Evolutionary conservation across 2,329 filamentous ascomycete genomes (phyloP).

Genomic region (Penicillium sp.): DNA sequence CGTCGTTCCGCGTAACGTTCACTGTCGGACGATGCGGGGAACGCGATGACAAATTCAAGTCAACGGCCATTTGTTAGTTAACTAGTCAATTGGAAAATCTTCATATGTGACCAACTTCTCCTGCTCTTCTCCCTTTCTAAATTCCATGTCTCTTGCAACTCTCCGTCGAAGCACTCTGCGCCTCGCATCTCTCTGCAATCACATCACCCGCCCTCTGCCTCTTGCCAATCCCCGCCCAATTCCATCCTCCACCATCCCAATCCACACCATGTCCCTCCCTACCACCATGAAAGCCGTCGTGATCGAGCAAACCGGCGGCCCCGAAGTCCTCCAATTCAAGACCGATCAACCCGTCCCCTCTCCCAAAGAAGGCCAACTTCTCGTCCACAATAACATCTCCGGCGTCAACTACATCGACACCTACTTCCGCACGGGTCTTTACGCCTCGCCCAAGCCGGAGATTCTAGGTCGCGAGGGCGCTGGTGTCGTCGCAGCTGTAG

Average conservation of each 20-base stretch:
- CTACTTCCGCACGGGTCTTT: slow-evolving; percentile 86
- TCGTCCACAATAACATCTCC: slow-evolving; percentile 78
- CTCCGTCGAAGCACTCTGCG: slow-evolving; percentile 21
- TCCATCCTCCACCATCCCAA: slow-evolving; percentile 25
- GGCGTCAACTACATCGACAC: slow-evolving; percentile 92
- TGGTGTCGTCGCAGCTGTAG: slow-evolving; percentile 68
- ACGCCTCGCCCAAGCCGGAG: slow-evolving; percentile 71
- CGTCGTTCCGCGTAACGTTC: not conserved
- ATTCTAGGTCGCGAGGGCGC: slow-evolving; percentile 79
- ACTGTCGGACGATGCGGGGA: slow-evolving; percentile 18
- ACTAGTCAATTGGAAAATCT: not conserved
- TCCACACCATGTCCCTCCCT: slow-evolving; percentile 56
- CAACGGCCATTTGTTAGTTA: no score
- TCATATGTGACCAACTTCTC: not conserved
- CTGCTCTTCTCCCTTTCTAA: not conserved
- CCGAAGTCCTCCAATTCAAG: slow-evolving; percentile 72
- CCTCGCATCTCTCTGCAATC: slow-evolving; percentile 21
- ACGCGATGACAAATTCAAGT: not conserved
- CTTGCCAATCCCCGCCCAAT: not conserved
- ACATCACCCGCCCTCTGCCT: slow-evolving; percentile 10
- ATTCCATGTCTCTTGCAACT: slow-evolving; percentile 20
- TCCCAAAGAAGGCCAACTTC: slow-evolving; percentile 69
- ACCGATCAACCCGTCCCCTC: slow-evolving; percentile 72
- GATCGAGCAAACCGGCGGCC: slow-evolving; percentile 71
- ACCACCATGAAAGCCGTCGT: slow-evolving; percentile 73